Evolutionary conservation across 345 rosid genomes (phyloP).

Genomic region (Melaleuca quinquenervia): DNA sequence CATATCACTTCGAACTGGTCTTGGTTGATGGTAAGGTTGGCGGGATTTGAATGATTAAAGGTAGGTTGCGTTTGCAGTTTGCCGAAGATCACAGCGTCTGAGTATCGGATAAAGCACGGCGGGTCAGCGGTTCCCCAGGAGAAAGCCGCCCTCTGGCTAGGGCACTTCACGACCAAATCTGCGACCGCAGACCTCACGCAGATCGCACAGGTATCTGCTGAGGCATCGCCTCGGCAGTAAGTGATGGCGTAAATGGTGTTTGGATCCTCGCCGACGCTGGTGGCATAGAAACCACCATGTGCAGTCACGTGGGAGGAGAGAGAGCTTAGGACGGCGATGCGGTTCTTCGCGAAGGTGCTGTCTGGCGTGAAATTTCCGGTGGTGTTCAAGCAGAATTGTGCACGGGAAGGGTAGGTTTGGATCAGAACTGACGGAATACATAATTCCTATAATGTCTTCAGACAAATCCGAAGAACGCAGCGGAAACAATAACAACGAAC

Average conservation of each 20-base stretch:
- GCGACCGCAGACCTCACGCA: neutral
- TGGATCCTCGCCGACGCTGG: neutral
- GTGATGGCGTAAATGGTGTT: neutral
- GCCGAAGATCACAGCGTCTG: neutral
- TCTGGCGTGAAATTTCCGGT: neutral
- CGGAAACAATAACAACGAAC: no score
- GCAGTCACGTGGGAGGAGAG: rapidly evolving
- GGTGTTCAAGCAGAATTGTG: neutral
- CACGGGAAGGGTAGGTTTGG: neutral
- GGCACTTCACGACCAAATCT: neutral
- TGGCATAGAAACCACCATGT: rapidly evolving
- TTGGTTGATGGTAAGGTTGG: neutral
- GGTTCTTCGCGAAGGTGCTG: neutral
- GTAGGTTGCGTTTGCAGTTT: conserved; percentile 2
- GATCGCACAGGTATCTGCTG: neutral
- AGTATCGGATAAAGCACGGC: neutral
- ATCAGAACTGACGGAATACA: no score
- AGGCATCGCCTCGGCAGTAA: neutral
- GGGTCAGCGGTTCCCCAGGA: neutral
- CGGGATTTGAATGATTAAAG: neutral
- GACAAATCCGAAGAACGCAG: no score
- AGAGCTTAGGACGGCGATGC: rapidly evolving
- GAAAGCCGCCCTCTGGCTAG: neutral
- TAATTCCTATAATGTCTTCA: no score
- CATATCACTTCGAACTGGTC: conserved; percentile 15